A percentile compares a stretch with the other conserved stretches of the same genome.
phyloP scores from a whole-genome alignment of 1,284 basidiomycete genomes.

The Cystobasidium slooffiae region DNA sequence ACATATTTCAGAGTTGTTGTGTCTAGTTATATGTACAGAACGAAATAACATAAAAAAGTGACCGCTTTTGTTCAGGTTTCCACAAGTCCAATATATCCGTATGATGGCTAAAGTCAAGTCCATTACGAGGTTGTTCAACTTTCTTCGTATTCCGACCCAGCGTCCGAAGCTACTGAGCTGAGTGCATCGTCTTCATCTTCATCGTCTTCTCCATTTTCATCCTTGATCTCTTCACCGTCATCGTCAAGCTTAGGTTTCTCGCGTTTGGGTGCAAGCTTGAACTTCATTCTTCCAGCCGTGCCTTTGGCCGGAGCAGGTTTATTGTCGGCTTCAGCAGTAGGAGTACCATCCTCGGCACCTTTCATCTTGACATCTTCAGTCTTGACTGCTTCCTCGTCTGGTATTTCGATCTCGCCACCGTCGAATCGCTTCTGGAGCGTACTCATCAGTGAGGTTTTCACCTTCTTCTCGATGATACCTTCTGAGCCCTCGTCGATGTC shows the following conservation, averaged over 20 bases:
- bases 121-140: background rate
- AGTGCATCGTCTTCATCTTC: constrained; percentile 47
- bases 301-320: constrained; percentile 7
- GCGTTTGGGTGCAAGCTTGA: constrained; percentile 5
- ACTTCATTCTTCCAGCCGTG: constrained; percentile 2
- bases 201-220: constrained; percentile 36
- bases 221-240: constrained; percentile 19
- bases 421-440: constrained; percentile 73
- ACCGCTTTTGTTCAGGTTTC: no score
- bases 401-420: constrained; percentile 55
- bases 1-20: no score
- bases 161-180: constrained; percentile 27
- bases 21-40: no score
- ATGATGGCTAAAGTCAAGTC: no score
- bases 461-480: constrained; percentile 67
- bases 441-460: constrained; percentile 69
- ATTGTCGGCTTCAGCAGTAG: background rate
- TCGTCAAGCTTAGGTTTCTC: constrained; percentile 27
- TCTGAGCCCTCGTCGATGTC: constrained; percentile 63
- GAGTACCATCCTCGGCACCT: background rate
- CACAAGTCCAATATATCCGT: no score
- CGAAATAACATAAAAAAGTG: no score
- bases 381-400: constrained; percentile 22
- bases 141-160: constrained; percentile 13
- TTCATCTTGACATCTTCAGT: constrained; percentile 33